phyloP scores from a whole-genome alignment of 2,329 filamentous ascomycete species.

The Coniochaeta hoffmannii region DNA sequence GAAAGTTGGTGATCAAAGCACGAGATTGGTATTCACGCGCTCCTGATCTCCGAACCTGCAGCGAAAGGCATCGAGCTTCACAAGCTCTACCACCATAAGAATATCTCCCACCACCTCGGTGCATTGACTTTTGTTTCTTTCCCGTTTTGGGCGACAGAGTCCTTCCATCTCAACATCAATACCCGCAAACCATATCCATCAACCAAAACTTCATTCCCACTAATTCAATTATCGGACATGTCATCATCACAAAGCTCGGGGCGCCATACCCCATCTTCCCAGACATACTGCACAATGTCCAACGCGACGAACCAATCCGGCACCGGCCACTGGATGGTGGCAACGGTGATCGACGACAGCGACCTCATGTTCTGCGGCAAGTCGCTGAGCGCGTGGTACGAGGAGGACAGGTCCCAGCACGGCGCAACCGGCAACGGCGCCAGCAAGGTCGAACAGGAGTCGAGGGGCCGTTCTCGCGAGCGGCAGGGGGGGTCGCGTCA shows the following conservation, averaged over 20 bases:
- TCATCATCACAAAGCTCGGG: not conserved
- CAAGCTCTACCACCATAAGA: too few relatives aligned
- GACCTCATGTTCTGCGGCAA: slow-evolving; percentile 55
- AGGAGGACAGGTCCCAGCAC: slow-evolving; percentile 44
- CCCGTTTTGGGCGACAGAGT: too few relatives aligned
- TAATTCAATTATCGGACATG: not conserved
- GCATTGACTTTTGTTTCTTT: too few relatives aligned
- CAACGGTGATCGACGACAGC: slow-evolving; percentile 53
- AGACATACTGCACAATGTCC: not conserved
- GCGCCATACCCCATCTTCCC: not conserved
- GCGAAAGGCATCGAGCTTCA: too few relatives aligned
- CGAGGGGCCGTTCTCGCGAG: slow-evolving; percentile 30
- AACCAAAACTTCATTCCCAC: too few relatives aligned
- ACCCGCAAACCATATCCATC: not conserved
- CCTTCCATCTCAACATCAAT: not conserved
- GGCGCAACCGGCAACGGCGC: slow-evolving; percentile 31
- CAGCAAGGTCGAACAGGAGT: slow-evolving; percentile 30
- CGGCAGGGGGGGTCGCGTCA: slow-evolving; percentile 9
- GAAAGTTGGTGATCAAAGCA: too few relatives aligned
- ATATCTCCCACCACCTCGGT: too few relatives aligned
- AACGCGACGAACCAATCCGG: not conserved
- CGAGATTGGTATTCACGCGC: too few relatives aligned
- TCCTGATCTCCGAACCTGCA: too few relatives aligned
- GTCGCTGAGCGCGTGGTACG: slow-evolving; percentile 51
- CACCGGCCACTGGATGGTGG: slow-evolving; percentile 35